Conservation (phyloP, 2,329 filamentous ascomycete species). For the Aschersonia sp. region DNA sequence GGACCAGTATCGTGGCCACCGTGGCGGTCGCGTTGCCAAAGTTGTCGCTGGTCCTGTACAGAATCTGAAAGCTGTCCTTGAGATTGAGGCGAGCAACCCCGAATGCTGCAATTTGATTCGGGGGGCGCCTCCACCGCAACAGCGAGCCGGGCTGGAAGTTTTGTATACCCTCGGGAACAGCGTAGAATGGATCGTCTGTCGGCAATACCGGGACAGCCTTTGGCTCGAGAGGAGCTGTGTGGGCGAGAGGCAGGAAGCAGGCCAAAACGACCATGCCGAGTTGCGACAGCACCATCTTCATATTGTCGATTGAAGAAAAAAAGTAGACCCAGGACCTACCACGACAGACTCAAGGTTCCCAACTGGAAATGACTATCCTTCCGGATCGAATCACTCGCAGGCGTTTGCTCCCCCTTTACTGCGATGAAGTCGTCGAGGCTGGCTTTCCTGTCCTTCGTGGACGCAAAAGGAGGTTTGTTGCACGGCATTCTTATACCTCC, state of each 20-base stretch:
- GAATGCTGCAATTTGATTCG: slow-evolving; percentile 4
- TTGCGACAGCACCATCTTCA: background rate
- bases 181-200: slow-evolving; percentile 7
- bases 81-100: slow-evolving; percentile 7
- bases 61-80: slow-evolving; percentile 14
- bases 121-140: slow-evolving; percentile 4
- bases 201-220: slow-evolving; percentile 1
- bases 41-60: slow-evolving; percentile 24
- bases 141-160: slow-evolving; percentile 4
- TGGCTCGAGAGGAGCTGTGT: background rate
- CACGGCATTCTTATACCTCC: background rate
- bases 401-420: too few relatives aligned
- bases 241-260: background rate
- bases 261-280: background rate
- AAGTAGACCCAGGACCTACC: too few relatives aligned
- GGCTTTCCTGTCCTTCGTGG: too few relatives aligned
- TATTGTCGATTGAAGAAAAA: background rate
- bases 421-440: too few relatives aligned
- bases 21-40: slow-evolving; percentile 18
- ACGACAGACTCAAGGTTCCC: too few relatives aligned
- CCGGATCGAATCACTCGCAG: too few relatives aligned
- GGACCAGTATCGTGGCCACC: slow-evolving; percentile 23
- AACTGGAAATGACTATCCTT: too few relatives aligned
- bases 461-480: too few relatives aligned
- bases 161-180: slow-evolving; percentile 4